Evolutionary conservation across 192 early-diverging fungal genomes (phyloP), one percentile per base, ranked within the genome.

Genomic region (Coemansia sp.): DNA sequence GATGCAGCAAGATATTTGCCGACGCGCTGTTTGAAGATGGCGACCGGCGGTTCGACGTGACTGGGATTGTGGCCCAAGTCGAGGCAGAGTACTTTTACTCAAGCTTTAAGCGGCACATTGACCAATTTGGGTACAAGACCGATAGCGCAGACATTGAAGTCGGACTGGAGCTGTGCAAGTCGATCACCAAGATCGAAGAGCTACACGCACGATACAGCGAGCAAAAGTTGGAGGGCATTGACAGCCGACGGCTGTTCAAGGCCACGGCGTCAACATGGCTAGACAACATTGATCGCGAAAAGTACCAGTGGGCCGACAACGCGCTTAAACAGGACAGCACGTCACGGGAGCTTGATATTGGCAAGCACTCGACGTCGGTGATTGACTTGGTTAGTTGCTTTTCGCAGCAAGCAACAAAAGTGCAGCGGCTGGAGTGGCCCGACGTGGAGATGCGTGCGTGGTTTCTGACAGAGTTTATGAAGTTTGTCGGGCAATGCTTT

Each of bases 301-400:
- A 70, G 64, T 50, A 34, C 38, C 58, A 66, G 10, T 73, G 70
- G 74, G 68, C 68, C 2, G 68, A 73, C 10, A 73, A 82, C 26
- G 79, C 79, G 14, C 70, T 82, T 42, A 70, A 67, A 58, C 65
- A 69, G 46, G 79, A 82, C 64, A 76, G 61, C 42, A 50, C 63
- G 15, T 65, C 66, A 11, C 70, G 46, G 10, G 70, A 67, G 56
- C 52, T 75, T 53, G 67, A 60, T 7, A 65, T 71, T 18, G 71
- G 71, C 47, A 76, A 77, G 62, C 79, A 81, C 48, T 83, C 82
- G 28, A 76, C 82, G 14, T 83, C 82, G 4, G 82, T 78, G 17
- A 71, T 77, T 42, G 82, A 83, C 20, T 44, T 83, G 47, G 36
- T 74, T 47, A 71, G 62, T 24, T 73, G 74, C 56, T 77, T 83